phyloP scores from a whole-genome alignment of 306 rosid genomes.

The Quercus alba region DNA sequence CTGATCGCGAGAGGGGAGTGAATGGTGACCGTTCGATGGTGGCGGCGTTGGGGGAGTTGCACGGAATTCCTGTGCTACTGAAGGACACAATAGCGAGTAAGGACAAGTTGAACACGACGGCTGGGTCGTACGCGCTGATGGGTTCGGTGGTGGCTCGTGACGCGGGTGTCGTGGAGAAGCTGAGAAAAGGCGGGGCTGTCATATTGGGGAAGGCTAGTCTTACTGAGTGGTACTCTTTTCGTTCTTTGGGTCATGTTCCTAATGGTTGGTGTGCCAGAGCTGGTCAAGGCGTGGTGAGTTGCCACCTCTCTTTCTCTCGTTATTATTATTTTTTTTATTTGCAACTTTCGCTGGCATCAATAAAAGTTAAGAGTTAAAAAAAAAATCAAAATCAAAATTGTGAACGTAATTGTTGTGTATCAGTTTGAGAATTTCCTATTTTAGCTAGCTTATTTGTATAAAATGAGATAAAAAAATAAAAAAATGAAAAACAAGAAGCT shows the following conservation, averaged over 20 bases:
- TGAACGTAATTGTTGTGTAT: too few species aligned
- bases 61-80: constrained; percentile 62
- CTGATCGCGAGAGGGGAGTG: constrained; percentile 41
- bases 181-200: constrained; percentile 56
- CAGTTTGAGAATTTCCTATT: too few species aligned
- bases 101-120: constrained; percentile 57
- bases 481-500: too few species aligned
- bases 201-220: constrained; percentile 63
- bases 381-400: too few species aligned
- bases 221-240: constrained; percentile 45
- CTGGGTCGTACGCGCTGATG: constrained; percentile 56
- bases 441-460: too few species aligned
- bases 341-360: too few species aligned
- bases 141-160: constrained; percentile 64
- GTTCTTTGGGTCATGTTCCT: constrained; percentile 25
- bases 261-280: constrained; percentile 56
- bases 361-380: too few species aligned
- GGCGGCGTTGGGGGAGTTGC: constrained; percentile 24
- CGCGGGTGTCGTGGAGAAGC: constrained; percentile 50
- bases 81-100: constrained; percentile 57
- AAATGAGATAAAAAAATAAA: too few species aligned
- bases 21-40: background rate
- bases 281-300: constrained; percentile 50
- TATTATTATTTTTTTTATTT: too few species aligned
- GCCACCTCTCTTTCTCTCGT: background rate